Percentiles rank a stretch among this genome's conserved stretches.
Evolutionary conservation across 352 stramenopile genomes (phyloP).

Genomic region (Pythium utonaiense): DNA sequence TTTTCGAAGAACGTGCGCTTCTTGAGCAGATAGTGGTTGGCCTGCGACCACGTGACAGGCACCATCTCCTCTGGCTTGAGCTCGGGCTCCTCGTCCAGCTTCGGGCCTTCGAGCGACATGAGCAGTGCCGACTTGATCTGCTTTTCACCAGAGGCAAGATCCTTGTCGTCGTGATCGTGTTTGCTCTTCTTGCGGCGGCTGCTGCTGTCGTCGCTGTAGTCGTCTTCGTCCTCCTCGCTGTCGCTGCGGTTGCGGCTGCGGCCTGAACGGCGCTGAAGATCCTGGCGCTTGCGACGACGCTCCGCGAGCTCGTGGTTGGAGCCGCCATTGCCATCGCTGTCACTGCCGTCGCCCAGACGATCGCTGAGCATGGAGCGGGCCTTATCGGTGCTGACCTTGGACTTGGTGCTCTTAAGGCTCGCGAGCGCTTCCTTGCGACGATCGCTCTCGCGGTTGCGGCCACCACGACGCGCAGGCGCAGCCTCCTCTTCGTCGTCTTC

Average conservation of each 20-base stretch:
- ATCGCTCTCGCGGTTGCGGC: slow-evolving; percentile 60
- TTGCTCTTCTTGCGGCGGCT: slow-evolving; percentile 22
- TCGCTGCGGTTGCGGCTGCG: slow-evolving; percentile 30
- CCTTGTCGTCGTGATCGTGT: slow-evolving; percentile 15
- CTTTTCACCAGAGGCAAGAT: slow-evolving; percentile 18
- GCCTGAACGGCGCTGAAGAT: slow-evolving; percentile 56
- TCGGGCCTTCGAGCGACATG: slow-evolving; percentile 30
- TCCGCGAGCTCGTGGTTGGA: slow-evolving; percentile 59
- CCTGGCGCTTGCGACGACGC: slow-evolving; percentile 67
- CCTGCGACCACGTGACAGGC: slow-evolving; percentile 68
- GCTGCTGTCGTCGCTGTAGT: slow-evolving; percentile 33
- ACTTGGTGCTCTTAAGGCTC: slow-evolving; percentile 77
- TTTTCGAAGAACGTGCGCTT: slow-evolving; percentile 80
- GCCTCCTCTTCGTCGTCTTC: slow-evolving; percentile 46
- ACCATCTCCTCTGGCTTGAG: slow-evolving; percentile 61
- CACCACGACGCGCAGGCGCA: slow-evolving; percentile 45
- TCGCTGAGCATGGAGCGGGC: slow-evolving; percentile 76
- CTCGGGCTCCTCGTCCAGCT: slow-evolving; percentile 38
- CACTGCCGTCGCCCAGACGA: slow-evolving; percentile 57
- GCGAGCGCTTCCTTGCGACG: slow-evolving; percentile 77
- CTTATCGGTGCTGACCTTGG: slow-evolving; percentile 48
- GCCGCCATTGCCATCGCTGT: slow-evolving; percentile 37
- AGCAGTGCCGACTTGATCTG: slow-evolving; percentile 28
- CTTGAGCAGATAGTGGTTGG: slow-evolving; percentile 76
- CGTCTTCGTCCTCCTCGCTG: slow-evolving; percentile 33